Evolutionary conservation across 176 grass and related monocot genomes (phyloP).

Genomic region (Saccharum spontaneum): DNA sequence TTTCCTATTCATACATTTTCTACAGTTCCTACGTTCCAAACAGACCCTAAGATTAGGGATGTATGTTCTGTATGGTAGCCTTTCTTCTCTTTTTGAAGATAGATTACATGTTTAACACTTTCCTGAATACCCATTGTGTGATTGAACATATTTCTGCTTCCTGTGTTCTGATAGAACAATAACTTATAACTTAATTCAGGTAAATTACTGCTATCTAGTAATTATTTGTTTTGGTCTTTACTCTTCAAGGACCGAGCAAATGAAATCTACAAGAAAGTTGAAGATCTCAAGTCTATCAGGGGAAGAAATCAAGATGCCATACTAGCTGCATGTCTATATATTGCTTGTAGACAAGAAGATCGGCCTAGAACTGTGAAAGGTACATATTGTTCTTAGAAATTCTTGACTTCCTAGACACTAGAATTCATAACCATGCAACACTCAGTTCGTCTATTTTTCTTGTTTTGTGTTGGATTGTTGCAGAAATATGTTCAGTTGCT

Average conservation of each 20-base stretch:
- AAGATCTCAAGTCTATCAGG: slow-evolving; percentile 83
- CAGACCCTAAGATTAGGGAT: not conserved
- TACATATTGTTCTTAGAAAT: slow-evolving; percentile 5
- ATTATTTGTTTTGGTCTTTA: slow-evolving; percentile 16
- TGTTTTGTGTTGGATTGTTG: slow-evolving; percentile 11
- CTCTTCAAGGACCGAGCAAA: slow-evolving; percentile 74
- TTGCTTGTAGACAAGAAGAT: slow-evolving; percentile 93
- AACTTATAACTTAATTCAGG: not conserved
- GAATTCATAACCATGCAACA: not conserved
- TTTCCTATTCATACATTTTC: not conserved
- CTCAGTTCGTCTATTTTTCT: not conserved
- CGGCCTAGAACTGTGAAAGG: slow-evolving; percentile 86
- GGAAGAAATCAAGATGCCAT: slow-evolving; percentile 93
- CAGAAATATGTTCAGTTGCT: slow-evolving; percentile 91
- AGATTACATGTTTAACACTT: not conserved
- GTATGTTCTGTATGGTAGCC: not conserved
- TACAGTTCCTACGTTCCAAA: not conserved
- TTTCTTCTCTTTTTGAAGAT: slow-evolving; percentile 5
- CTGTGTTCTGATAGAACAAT: not conserved
- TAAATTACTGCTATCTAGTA: slow-evolving; percentile 3
- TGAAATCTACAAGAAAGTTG: slow-evolving; percentile 94
- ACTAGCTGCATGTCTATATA: slow-evolving; percentile 82
- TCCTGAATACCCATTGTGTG: slow-evolving; percentile 3
- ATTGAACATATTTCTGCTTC: not conserved
- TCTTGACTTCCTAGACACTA: not conserved